Evolutionary conservation across 805 yeast species (phyloP), one percentile per base, ranked within the genome.

Genomic region (Saturnispora bothae): DNA sequence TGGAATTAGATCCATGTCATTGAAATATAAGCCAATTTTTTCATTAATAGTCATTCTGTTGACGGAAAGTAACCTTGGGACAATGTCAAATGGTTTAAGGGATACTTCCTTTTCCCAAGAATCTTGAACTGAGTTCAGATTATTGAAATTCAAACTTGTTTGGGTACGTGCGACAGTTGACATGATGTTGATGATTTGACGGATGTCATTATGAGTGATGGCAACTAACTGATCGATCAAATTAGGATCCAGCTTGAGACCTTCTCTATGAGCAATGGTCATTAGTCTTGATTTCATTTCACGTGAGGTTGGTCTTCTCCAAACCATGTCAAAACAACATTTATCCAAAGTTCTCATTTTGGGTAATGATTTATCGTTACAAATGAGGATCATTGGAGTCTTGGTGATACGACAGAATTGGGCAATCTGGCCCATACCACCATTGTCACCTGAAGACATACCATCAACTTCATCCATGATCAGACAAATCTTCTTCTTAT

Each of bases 391-490:
- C 64, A 92, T 71, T 13, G 99, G 98, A 49, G 89, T 83, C 31
- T 76, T 70, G 0, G 97, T 86, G 36, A 76, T 78, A 31, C 80
- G 70, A 54, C 96, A 88, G 49, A 84, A 80, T 29, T 80, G 77
- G 0, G 96, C 85, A 59, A 92, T 68, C 43, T 86, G 94, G 18
- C 96, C 96, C 20, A 92, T 95, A 45, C 99, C 99, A 44, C 99
- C 99, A 50, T 92, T 79, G 60, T 92, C 99, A 46, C 99, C 99
- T 53, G 94, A 86, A 29, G 95, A 84, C 97, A 92, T 92, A 49
- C 99, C 99, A 58, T 92, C 99, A 22, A 92, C 97, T 63, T 92
- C 99, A 61, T 92, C 99, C 97, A 92, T 86, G 45, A 92, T 81
- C 33, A 92, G 67, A 39, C 86, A 84, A 49, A 89, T 77, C 43